Conservation (phyloP, 768 basidiomycete genomes). For the Leccinum broughii region DNA sequence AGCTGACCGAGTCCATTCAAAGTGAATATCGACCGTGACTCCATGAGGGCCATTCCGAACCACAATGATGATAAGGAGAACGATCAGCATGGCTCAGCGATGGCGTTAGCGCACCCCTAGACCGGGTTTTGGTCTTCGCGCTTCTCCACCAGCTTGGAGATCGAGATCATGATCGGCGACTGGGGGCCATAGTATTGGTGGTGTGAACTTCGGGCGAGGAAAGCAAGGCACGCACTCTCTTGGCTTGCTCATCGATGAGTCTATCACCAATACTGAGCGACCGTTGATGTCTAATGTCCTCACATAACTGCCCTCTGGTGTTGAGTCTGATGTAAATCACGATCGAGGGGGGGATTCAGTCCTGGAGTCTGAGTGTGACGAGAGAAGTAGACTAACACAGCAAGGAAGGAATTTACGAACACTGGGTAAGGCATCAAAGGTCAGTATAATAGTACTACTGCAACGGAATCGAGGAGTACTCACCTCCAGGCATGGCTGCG, state of each 20-base stretch:
- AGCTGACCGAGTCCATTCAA: not conserved
- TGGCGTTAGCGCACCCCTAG: not conserved
- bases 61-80: not conserved
- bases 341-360: not conserved
- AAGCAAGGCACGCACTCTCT: slow-evolving; percentile 7
- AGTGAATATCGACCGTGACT: not conserved
- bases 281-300: slow-evolving; percentile 19
- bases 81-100: not conserved
- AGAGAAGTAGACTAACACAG: slow-evolving; percentile 14
- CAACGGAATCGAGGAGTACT: not conserved
- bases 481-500: slow-evolving; percentile 21
- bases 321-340: slow-evolving; percentile 12
- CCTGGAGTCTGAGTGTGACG: not conserved
- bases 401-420: slow-evolving; percentile 20
- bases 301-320: slow-evolving; percentile 3
- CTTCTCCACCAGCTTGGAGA: slow-evolving; percentile 14
- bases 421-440: slow-evolving; percentile 6
- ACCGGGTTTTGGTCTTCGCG: slow-evolving; percentile 8
- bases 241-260: slow-evolving; percentile 6
- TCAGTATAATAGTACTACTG: not conserved
- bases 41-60: not conserved
- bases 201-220: not conserved
- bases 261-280: not conserved
- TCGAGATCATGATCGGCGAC: slow-evolving; percentile 19
- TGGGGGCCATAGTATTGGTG: not conserved